Percentiles rank a stretch among this genome's conserved stretches.
phyloP scores from a whole-genome alignment of 2,329 filamentous ascomycete genomes.

The Monilinia polystroma region DNA sequence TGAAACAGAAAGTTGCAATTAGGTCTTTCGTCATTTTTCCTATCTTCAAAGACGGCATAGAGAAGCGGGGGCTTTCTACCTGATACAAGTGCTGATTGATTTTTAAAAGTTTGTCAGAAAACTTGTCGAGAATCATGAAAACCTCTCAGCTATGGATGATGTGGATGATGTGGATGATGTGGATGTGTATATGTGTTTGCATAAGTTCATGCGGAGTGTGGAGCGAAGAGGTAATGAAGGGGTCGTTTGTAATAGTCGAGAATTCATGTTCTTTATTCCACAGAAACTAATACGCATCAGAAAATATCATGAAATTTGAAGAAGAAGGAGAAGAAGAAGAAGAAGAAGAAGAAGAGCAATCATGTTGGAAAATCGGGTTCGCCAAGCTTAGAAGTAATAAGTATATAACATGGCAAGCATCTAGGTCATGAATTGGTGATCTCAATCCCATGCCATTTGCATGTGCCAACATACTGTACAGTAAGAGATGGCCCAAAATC shows the following conservation, averaged over 20 bases:
- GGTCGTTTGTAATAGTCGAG: neutral
- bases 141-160: neutral
- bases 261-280: neutral
- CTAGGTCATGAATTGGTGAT: conserved; percentile 1
- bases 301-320: neutral
- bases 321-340: neutral
- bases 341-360: no score
- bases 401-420: neutral
- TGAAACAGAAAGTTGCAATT: conserved; percentile 7
- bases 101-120: neutral
- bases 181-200: no score
- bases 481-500: neutral
- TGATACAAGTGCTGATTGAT: conserved; percentile 1
- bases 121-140: neutral
- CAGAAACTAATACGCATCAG: neutral
- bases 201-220: no score
- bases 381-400: neutral
- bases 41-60: neutral
- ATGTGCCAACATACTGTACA: conserved; percentile 2
- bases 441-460: neutral
- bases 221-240: neutral
- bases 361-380: no score
- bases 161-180: neutral
- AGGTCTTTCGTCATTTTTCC: conserved; percentile 2
- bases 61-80: conserved; percentile 4